Evolutionary conservation across 208 protist genomes (phyloP).

Genomic region (Leishmania mexicana): DNA sequence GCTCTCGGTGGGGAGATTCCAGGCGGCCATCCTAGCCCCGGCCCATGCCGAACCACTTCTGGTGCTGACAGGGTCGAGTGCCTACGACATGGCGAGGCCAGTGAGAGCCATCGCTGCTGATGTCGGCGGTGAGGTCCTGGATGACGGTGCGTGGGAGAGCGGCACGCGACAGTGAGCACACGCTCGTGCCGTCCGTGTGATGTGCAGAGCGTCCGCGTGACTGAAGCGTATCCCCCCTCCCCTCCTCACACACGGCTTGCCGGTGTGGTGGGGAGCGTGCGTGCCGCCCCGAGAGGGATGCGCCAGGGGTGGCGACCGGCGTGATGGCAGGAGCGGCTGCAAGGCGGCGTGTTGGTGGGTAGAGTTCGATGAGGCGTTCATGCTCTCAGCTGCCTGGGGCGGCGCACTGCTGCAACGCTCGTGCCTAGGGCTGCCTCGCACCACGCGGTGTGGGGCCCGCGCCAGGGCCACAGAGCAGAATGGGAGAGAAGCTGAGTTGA

Average conservation of each 20-base stretch:
- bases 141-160: not conserved
- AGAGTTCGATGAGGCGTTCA: not conserved
- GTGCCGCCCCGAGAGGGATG: not conserved
- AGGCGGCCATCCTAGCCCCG: not conserved
- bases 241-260: not conserved
- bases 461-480: too few species aligned
- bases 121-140: not conserved
- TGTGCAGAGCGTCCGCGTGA: not conserved
- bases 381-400: too few species aligned
- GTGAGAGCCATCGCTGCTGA: not conserved
- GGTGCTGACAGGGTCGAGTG: not conserved
- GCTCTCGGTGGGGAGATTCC: not conserved
- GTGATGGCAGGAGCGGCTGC: not conserved
- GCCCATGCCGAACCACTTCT: not conserved
- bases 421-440: not conserved
- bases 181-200: too few species aligned
- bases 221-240: not conserved
- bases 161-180: too few species aligned
- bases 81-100: not conserved
- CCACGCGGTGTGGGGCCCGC: too few species aligned
- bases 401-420: not conserved
- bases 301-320: not conserved
- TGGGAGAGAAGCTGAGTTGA: not conserved
- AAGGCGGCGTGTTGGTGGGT: not conserved
- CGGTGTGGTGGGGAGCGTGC: not conserved